Base-by-base conservation (phyloP, 2,329 filamentous ascomycete species). In the Phyllosticta paracitricarpa region DNA sequence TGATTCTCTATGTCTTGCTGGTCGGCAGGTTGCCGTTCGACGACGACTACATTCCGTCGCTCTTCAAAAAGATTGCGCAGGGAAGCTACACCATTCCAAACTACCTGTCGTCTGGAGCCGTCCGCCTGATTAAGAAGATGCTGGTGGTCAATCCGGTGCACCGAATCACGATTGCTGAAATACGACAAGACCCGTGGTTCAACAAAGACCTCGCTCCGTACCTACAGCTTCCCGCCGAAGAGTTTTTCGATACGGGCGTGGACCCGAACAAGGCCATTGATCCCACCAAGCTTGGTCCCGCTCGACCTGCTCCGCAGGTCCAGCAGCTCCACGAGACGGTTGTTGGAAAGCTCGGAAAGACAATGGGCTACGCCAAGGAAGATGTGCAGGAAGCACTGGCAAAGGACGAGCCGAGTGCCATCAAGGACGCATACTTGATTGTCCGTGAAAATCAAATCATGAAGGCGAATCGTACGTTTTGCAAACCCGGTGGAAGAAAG, bases 351-450 rank as follows among this genome's bases (percentile, higher is more conserved):
- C 88, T 99, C 59, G 94, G 93, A 69, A 94, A 93, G 77, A 97
- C 91, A 0, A 97, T 99, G 92, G 94, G 94, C 63, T 99, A 99
- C 72, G 91, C 89, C 40, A 93, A 90, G 72, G 88, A 88, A 64
- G 94, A 99, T 78, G 93, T 99, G 59, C 89, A 97, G 71, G 94
- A 97, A 74, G 93, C 94, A 24, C 79, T 99, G 64, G 88, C 89
- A 69, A 91, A 91, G 61, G 86, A 94, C 59, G 94, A 99, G 73
- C 94, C 94, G 12, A 97, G 92, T 62, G 92, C 94, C 10, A 97
- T 99, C 80, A 99, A 99, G 77, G 94, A 99, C 76, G 94, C 94
- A 1, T 99, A 97, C 77, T 87, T 97, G 76, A 99, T 99, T 73
- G 91, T 99, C 26, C 86, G 93, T 59, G 94, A 99, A 75, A 97